Percentiles rank a stretch among this genome's conserved stretches.
Conservation (phyloP, 768 basidiomycete species). For the Coprinopsis sp. region DNA sequence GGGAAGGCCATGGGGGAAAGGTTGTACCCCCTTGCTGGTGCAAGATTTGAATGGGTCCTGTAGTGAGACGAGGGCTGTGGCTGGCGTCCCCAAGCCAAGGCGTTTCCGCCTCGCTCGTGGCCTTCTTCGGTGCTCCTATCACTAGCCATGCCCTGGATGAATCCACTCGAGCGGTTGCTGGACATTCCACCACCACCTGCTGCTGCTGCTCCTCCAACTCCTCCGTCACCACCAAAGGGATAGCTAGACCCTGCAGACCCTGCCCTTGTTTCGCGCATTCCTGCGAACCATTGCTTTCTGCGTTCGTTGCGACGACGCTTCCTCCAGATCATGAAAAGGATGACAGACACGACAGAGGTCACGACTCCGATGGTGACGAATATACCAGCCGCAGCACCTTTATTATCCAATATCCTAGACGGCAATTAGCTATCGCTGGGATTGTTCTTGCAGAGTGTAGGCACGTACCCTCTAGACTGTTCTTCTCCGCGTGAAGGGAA, state of each 20-base stretch:
- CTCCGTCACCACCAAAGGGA: neutral
- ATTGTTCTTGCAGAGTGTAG: neutral
- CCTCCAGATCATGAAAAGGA: conserved; percentile 39
- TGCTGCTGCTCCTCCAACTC: neutral
- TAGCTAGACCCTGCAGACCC: conserved; percentile 2
- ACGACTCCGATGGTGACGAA: conserved; percentile 65
- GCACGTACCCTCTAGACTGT: neutral
- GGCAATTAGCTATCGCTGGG: neutral
- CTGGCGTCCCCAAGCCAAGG: no score
- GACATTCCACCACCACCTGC: conserved; percentile 9
- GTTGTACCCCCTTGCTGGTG: neutral
- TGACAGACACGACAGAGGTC: conserved; percentile 40
- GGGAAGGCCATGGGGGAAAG: no score
- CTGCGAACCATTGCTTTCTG: conserved; percentile 32
- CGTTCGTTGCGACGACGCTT: conserved; percentile 36
- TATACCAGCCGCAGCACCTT: conserved; percentile 66
- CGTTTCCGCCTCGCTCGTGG: no score
- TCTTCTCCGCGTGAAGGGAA: conserved; percentile 13
- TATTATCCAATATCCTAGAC: conserved; percentile 59
- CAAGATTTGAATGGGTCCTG: neutral
- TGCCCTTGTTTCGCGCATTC: conserved; percentile 30
- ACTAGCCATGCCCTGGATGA: no score
- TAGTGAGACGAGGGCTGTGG: neutral
- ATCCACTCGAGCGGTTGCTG: conserved; percentile 28
- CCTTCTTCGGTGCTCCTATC: no score